phyloP scores from a whole-genome alignment of 805 yeast genomes.

The Spathaspora sp. region DNA sequence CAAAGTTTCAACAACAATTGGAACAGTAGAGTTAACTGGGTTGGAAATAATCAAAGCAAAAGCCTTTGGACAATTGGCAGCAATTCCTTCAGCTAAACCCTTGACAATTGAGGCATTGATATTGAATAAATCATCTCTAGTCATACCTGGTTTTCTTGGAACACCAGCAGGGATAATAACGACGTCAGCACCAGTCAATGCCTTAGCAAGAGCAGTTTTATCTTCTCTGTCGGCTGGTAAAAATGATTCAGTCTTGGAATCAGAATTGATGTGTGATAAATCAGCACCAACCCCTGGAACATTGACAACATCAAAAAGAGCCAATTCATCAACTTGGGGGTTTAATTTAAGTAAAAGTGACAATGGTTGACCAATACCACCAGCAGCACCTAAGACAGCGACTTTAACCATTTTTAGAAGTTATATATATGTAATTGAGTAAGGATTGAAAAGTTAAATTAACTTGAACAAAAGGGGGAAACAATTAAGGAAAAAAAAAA shows the following conservation, averaged over 20 bases:
- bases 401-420: conserved; percentile 52
- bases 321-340: conserved; percentile 57
- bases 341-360: conserved; percentile 75
- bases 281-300: conserved; percentile 88
- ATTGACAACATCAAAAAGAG: conserved; percentile 81
- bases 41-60: conserved; percentile 81
- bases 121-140: conserved; percentile 83
- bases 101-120: conserved; percentile 80
- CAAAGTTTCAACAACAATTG: conserved; percentile 79
- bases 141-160: conserved; percentile 94
- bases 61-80: conserved; percentile 68
- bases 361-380: conserved; percentile 93
- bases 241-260: conserved; percentile 54
- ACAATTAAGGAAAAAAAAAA: not conserved
- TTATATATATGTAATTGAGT: not conserved
- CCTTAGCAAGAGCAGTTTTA: conserved; percentile 40
- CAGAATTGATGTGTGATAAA: conserved; percentile 76
- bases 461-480: not conserved
- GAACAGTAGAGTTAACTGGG: conserved; percentile 93
- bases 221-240: conserved; percentile 55
- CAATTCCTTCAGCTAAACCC: conserved; percentile 71
- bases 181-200: conserved; percentile 44
- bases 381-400: conserved; percentile 87
- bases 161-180: conserved; percentile 80
- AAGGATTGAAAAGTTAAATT: not conserved